Base-by-base conservation (phyloP, 2,329 filamentous ascomycete genomes). In the Huntiella decipiens region DNA sequence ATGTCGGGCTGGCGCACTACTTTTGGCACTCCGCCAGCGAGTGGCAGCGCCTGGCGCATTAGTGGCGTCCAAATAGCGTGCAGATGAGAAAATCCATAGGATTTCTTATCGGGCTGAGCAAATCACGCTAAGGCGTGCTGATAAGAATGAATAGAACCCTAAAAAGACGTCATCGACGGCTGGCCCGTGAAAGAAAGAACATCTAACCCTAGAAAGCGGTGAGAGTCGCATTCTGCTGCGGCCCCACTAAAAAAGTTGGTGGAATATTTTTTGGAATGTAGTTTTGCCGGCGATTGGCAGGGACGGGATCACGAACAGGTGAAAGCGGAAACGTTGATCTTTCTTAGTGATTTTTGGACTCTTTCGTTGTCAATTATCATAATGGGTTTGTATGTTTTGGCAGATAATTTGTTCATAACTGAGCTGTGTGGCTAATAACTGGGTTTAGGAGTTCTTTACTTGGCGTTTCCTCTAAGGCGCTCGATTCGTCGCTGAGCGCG, bases 401-500 rank as follows among this genome's bases (percentile, higher is more conserved):
- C 37, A 12, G 8, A 12, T 5, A 4, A 36, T 16, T 13, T 11
- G n/a, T 13, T 8, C 4, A 6, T 36, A 5, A 15, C 12, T 4
- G 44, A 40, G 31, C 45, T 37, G 35, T 43, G 43, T 46, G 43
- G 52, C 36, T 42, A 44, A 43, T 38, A 19, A 31, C 17, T 12
- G 28, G 15, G 22, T 35, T 38, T 43, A 47, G 46, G 17, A 15
- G 43, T 36, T 48, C 44, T 5, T 38, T 39, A 34, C 47, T 38
- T 3, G 44, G 49, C 13, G 48, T 48, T 16, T 49, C 49, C 13
- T 61, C 64, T 47, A 72, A 72, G 59, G 66, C 68, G 50, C 66
- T 85, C 50, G 80, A 86, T 65, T 78, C 80, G 58, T 64, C 68
- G 47, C 66, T 86, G 53, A 69, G 77, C 55, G 76, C 78, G 51